These are phyloP conservation scores for Glycine tomentella DNA, from an alignment of 306 rosid species.

Conservation along the genomic window DNA sequence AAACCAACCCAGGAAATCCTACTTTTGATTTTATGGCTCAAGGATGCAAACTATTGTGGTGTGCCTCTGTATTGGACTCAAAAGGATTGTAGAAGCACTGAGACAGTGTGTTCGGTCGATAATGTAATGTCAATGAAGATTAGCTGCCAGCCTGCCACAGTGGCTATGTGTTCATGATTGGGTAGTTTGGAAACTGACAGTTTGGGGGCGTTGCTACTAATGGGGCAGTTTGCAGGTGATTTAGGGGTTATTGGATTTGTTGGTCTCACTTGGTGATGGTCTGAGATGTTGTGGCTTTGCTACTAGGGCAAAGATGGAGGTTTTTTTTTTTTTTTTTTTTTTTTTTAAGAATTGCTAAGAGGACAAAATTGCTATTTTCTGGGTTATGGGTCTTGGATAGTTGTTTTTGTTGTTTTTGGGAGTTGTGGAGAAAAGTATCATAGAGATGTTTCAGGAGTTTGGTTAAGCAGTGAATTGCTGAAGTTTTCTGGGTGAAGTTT, in stretches of 20 bases:
- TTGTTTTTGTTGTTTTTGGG: neutral
- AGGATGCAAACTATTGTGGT: neutral
- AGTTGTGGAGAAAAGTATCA: neutral
- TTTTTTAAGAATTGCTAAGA: neutral
- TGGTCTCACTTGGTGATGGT: neutral
- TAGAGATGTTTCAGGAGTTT: neutral
- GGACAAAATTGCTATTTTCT: neutral
- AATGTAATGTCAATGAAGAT: neutral
- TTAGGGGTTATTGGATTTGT: neutral
- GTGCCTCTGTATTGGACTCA: neutral
- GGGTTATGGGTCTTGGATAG: neutral
- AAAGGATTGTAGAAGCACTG: neutral
- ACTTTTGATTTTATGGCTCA: neutral
- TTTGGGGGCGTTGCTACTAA: neutral
- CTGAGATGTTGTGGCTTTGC: neutral
- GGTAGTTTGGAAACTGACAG: neutral
- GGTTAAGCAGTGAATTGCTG: neutral
- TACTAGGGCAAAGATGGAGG: neutral
- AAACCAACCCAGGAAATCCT: neutral
- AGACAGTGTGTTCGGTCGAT: neutral
- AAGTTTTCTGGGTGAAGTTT: constrained; percentile 2
- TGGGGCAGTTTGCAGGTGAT: neutral
- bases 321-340: neutral
- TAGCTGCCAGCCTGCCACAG: neutral
- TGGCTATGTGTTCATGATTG: neutral